Evolutionary conservation across 352 stramenopile species (phyloP).

Genomic region (Thalassiosira sp.): DNA sequence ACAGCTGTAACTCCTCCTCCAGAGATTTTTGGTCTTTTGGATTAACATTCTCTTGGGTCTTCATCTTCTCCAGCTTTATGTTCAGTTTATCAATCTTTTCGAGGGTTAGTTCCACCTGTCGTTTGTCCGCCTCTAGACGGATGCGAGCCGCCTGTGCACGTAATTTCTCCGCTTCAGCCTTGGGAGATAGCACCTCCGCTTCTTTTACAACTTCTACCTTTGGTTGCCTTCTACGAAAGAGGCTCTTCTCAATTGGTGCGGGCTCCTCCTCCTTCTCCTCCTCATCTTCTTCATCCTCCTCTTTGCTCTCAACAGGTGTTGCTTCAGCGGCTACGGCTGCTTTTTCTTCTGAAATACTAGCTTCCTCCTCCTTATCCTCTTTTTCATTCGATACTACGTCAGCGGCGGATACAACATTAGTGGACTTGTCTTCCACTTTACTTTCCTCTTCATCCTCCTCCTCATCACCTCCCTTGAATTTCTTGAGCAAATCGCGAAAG

Average conservation of each 20-base stretch:
- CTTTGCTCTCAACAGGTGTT: conserved; percentile 1
- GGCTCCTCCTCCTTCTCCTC: background rate
- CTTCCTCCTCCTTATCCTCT: conserved; percentile 20
- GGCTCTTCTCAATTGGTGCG: background rate
- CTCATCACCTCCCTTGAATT: conserved; percentile 31
- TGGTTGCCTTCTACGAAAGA: no score
- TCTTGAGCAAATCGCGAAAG: conserved; percentile 38
- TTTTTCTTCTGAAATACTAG: background rate
- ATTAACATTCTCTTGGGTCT: conserved; percentile 22
- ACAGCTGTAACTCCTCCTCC: conserved; percentile 32
- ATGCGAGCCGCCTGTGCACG: conserved; percentile 55
- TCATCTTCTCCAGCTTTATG: conserved; percentile 47
- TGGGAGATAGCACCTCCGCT: conserved; percentile 5
- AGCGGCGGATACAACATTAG: background rate
- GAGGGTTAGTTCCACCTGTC: conserved; percentile 66
- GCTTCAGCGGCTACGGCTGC: background rate
- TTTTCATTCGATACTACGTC: conserved; percentile 14
- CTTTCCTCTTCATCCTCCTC: conserved; percentile 9
- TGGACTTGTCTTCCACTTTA: conserved; percentile 6
- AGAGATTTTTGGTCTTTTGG: conserved; percentile 45
- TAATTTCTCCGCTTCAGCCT: conserved; percentile 41
- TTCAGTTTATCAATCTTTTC: conserved; percentile 74
- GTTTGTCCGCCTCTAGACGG: conserved; percentile 69
- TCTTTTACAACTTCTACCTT: conserved; percentile 10
- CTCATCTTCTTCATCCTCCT: conserved; percentile 7